phyloP scores from a whole-genome alignment of 1,284 basidiomycete species.

The Ustilago vetiveriae region DNA sequence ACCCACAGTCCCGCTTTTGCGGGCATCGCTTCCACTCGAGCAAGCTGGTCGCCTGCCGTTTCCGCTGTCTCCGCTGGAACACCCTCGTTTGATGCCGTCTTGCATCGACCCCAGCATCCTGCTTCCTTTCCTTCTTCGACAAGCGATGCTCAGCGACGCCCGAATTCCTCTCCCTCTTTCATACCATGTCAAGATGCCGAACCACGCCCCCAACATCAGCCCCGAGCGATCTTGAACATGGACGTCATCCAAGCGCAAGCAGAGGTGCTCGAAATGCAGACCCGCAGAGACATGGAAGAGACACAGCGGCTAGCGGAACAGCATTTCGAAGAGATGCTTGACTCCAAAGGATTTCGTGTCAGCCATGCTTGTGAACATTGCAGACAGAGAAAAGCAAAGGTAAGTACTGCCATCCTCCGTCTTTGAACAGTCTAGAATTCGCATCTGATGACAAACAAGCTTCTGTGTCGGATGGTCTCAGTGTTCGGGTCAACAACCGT shows the following conservation, averaged over 20 bases:
- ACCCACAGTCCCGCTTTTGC: not conserved
- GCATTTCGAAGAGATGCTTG: constrained; percentile 30
- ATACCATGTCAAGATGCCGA: too few relatives aligned
- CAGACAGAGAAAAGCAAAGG: constrained; percentile 41
- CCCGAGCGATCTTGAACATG: constrained; percentile 20
- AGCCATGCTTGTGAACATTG: constrained; percentile 47
- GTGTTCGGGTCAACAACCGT: constrained; percentile 42
- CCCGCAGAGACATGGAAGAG: constrained; percentile 10
- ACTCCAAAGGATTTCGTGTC: constrained; percentile 18
- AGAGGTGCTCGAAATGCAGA: constrained; percentile 30
- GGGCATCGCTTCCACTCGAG: not conserved
- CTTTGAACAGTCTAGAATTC: not conserved
- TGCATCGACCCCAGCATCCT: not conserved
- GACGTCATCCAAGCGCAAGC: constrained; percentile 29
- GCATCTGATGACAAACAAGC: not conserved
- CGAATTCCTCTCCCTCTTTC: not conserved
- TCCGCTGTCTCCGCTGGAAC: too few relatives aligned
- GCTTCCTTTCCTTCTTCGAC: not conserved
- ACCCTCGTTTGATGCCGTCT: too few relatives aligned
- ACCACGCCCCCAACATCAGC: not conserved
- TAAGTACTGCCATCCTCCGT: constrained; percentile 3
- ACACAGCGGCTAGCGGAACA: constrained; percentile 12
- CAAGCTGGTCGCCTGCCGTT: not conserved
- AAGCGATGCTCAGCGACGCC: not conserved
- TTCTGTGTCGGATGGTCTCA: too few relatives aligned